Evolutionary conservation across 1,284 basidiomycete genomes (phyloP).

Genomic region (Agaricales sp.): DNA sequence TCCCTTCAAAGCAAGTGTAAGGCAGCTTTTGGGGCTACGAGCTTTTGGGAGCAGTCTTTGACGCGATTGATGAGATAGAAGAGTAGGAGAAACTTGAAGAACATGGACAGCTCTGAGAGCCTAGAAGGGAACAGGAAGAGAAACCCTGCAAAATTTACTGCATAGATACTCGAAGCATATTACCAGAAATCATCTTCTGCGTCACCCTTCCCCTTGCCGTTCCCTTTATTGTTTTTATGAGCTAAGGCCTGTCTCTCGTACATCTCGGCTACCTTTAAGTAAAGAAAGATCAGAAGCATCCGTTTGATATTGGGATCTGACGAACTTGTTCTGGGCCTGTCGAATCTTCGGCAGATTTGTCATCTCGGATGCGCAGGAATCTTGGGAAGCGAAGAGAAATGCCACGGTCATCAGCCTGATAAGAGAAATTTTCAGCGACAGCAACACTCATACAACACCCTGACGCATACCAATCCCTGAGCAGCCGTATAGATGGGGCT

Average conservation of each 20-base stretch:
- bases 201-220: slow-evolving; percentile 60
- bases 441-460: slow-evolving; percentile 6
- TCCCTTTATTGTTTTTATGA: slow-evolving; percentile 41
- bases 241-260: slow-evolving; percentile 85
- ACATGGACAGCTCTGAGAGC: no score
- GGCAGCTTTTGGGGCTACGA: slow-evolving; percentile 46
- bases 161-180: no score
- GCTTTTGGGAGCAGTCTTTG: slow-evolving; percentile 49
- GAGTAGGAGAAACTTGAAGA: no score
- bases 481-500: slow-evolving; percentile 97
- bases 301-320: slow-evolving; percentile 5
- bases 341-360: slow-evolving; percentile 87
- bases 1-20: slow-evolving; percentile 23
- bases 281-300: no score
- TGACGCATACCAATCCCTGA: slow-evolving; percentile 73
- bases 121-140: no score
- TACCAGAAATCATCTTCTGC: slow-evolving; percentile 90
- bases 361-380: slow-evolving; percentile 87
- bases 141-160: no score
- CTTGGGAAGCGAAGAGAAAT: slow-evolving; percentile 95
- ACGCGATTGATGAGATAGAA: slow-evolving; percentile 25
- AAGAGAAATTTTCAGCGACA: background rate
- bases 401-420: slow-evolving; percentile 75
- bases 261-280: slow-evolving; percentile 82
- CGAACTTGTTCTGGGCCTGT: slow-evolving; percentile 85